Evolutionary conservation across 305 asterid genomes (phyloP).

Genomic region (Fraxinus floribunda): DNA sequence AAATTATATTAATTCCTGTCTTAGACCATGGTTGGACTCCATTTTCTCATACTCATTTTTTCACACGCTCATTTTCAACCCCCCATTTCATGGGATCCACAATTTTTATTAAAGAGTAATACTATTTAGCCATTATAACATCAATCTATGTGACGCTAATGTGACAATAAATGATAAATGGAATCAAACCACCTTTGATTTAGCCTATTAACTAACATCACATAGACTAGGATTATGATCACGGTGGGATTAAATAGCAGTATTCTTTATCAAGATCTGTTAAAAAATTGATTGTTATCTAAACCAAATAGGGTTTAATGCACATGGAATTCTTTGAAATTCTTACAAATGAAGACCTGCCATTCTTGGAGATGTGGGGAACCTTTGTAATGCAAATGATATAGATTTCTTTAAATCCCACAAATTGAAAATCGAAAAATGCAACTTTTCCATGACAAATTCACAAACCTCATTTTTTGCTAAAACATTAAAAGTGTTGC

Average conservation of each 20-base stretch:
- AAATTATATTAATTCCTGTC: not conserved
- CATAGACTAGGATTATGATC: not conserved
- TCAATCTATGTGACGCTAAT: not conserved
- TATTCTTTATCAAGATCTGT: not conserved
- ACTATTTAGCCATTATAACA: not conserved
- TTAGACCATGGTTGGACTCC: not conserved
- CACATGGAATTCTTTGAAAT: not conserved
- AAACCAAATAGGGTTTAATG: not conserved
- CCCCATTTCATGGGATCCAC: not conserved
- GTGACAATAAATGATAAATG: not conserved
- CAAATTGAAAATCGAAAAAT: conserved; percentile 11
- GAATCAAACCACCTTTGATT: not conserved
- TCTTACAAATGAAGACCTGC: conserved; percentile 22
- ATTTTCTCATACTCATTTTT: not conserved
- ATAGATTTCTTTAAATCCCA: conserved; percentile 21
- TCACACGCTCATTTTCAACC: not conserved
- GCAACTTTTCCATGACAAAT: conserved; percentile 26
- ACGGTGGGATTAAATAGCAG: not conserved
- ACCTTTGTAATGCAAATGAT: conserved; percentile 36
- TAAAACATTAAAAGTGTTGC: not conserved
- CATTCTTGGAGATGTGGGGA: conserved; percentile 20
- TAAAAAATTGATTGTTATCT: not conserved
- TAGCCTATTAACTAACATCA: not conserved
- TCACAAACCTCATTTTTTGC: conserved; percentile 29
- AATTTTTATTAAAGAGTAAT: not conserved